Evolutionary conservation across 1,284 basidiomycete species (phyloP), one percentile per base, ranked within the genome.

Genomic region (Testicularia cyperi): DNA sequence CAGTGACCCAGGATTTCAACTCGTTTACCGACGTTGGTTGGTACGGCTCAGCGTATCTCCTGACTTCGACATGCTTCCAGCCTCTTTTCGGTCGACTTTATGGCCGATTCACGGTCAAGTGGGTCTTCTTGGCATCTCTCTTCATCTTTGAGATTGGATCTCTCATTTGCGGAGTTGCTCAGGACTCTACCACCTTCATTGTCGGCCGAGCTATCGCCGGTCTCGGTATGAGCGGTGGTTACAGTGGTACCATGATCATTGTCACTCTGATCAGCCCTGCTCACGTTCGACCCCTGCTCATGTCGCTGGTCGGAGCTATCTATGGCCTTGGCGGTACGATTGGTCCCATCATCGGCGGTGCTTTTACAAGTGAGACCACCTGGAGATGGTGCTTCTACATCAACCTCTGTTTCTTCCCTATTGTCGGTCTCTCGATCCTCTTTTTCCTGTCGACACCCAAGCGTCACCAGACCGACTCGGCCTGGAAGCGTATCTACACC

Each of bases 321-420:
- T 68, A 70, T 39, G 63, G 64, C 5, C 22, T 65, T 14, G 68
- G 68, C 9, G 55, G 49, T 1, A 43, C 45, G 23, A 46, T 60
- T 26, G 63, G 53, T 5, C 57, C 62, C 10, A 33, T 66, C 24
- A 45, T 62, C 16, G 63, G 52, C 4, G 65, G 68, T 10, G 68
- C 60, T 4, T 53, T 70, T 18, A 70, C 66, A 7, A 41, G 46
- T 15, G 19, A 45, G 34, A 70, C 66, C 4, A 62, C 48, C 2
- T 72, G 70, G 70, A 45, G 70, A 15, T 73, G 70, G 70, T 70
- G 70, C 45, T 73, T 72, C 37, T 69, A 31, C 27, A 40, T 65
- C 36, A 63, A 68, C 33, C 56, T 64, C 7, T 40, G 54, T 40
- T 49, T 53, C 36, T 41, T 46, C 27, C 42, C 58, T 14, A 12